A percentile compares a stretch with the other conserved stretches of the same genome.
phyloP scores from a whole-genome alignment of 2,329 filamentous ascomycete species.

The Nemania serpens region DNA sequence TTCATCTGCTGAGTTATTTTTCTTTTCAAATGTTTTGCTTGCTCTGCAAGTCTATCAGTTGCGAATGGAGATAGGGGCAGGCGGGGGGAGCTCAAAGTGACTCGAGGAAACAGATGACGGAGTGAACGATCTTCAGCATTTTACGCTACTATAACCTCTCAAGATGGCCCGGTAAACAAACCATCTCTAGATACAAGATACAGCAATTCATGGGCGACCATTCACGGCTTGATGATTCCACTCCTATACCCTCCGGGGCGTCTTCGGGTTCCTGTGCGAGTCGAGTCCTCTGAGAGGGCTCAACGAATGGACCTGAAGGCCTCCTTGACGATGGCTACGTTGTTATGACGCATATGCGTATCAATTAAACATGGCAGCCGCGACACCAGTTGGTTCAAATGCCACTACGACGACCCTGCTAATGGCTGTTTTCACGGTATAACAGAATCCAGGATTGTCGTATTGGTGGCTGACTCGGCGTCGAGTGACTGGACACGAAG shows the following conservation, averaged over 20 bases:
- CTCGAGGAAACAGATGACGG: conserved; percentile 23
- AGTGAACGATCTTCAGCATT: conserved; percentile 33
- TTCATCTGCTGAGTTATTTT: conserved; percentile 26
- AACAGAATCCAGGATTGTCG: conserved; percentile 33
- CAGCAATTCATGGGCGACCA: conserved; percentile 45
- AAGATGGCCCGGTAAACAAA: conserved; percentile 41
- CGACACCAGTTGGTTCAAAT: conserved; percentile 32
- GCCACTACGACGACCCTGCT: conserved; percentile 32
- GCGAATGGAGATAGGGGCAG: conserved; percentile 14
- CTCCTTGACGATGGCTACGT: conserved; percentile 45
- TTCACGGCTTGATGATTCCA: conserved; percentile 45
- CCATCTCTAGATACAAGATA: conserved; percentile 44
- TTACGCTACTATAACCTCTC: conserved; percentile 39
- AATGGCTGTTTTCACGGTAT: conserved; percentile 33
- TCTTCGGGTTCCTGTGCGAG: conserved; percentile 31
- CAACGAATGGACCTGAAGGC: conserved; percentile 29
- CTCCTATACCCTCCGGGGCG: conserved; percentile 43
- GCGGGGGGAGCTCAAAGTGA: conserved; percentile 5
- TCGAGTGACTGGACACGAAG: conserved; percentile 39
- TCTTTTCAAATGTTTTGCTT: conserved; percentile 13
- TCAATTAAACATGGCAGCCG: conserved; percentile 42
- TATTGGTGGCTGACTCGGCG: conserved; percentile 29
- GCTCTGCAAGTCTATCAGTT: conserved; percentile 4
- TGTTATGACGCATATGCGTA: conserved; percentile 46
- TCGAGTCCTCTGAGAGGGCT: conserved; percentile 29